Percentiles rank a stretch among this genome's conserved stretches.
Conservation (phyloP, 1,284 basidiomycete species). For the Bondarzewia mesenterica region DNA sequence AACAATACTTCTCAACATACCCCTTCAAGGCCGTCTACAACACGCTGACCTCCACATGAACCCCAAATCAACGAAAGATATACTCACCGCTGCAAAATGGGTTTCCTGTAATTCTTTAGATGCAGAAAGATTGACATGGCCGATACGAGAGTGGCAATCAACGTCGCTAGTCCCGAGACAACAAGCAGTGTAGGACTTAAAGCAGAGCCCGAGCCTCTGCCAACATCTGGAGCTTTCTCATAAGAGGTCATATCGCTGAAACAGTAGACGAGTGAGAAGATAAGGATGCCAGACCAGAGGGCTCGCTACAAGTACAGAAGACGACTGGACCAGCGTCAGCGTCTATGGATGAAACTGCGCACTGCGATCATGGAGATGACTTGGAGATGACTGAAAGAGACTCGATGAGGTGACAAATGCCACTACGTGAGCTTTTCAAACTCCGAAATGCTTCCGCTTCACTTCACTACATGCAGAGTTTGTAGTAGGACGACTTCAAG, state of each 20-base stretch:
- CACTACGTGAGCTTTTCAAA: neutral
- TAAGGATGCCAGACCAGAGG: no score
- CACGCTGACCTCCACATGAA: no score
- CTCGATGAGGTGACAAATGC: no score
- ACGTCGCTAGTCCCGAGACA: conserved; percentile 53
- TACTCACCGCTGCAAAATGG: conserved; percentile 64
- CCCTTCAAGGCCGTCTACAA: no score
- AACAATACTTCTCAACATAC: neutral
- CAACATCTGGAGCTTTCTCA: neutral
- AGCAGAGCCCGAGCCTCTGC: conserved; percentile 35
- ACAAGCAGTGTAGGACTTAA: conserved; percentile 46
- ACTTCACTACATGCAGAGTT: no score
- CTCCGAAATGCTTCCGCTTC: neutral
- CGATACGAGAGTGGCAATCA: conserved; percentile 73
- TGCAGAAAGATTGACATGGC: conserved; percentile 82
- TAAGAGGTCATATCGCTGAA: no score
- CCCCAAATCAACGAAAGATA: neutral
- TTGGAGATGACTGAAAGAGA: no score
- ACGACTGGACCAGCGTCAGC: neutral
- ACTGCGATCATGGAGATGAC: no score
- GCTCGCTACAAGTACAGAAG: no score
- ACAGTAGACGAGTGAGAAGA: no score
- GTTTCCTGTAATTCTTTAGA: conserved; percentile 85
- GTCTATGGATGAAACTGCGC: neutral
- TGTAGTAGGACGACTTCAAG: no score